These are phyloP conservation scores for Leucocoprinus birnbaumii DNA, from an alignment of 768 basidiomycete species.

Conservation along the genomic window DNA sequence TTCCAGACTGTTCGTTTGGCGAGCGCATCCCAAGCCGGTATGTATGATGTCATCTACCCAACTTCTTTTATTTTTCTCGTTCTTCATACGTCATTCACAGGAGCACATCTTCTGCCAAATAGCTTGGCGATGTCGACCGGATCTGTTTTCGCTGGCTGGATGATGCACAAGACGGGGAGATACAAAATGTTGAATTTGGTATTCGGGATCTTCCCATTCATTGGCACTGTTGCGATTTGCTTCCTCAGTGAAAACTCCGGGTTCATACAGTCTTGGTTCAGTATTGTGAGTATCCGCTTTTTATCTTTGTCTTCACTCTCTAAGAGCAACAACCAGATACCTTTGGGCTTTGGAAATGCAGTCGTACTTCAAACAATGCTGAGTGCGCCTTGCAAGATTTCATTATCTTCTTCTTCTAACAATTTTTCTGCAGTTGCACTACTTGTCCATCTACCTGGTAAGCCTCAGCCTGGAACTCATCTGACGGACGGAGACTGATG, in stretches of 20 bases:
- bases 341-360: slow-evolving; percentile 73
- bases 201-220: slow-evolving; percentile 63
- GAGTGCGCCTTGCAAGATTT: slow-evolving; percentile 35
- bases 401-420: slow-evolving; percentile 20
- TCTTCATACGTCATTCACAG: slow-evolving; percentile 26
- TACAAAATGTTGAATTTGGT: slow-evolving; percentile 60
- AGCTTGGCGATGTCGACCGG: slow-evolving; percentile 58
- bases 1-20: slow-evolving; percentile 78
- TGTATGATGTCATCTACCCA: not conserved
- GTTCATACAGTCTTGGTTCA: slow-evolving; percentile 50
- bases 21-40: slow-evolving; percentile 53
- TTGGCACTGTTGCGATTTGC: slow-evolving; percentile 47
- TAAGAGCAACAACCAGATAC: slow-evolving; percentile 44
- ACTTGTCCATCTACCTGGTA: slow-evolving; percentile 61
- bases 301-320: not conserved
- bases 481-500: slow-evolving; percentile 2
- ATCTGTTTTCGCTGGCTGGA: slow-evolving; percentile 68
- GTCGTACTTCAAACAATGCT: slow-evolving; percentile 69
- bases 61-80: too few relatives aligned
- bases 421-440: slow-evolving; percentile 57
- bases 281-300: slow-evolving; percentile 43
- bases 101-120: slow-evolving; percentile 60
- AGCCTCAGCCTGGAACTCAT: slow-evolving; percentile 12
- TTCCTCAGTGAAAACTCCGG: slow-evolving; percentile 48
- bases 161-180: slow-evolving; percentile 62